Evolutionary conservation across 257 asterid species (phyloP).

Genomic region (Solanum neorickii): DNA sequence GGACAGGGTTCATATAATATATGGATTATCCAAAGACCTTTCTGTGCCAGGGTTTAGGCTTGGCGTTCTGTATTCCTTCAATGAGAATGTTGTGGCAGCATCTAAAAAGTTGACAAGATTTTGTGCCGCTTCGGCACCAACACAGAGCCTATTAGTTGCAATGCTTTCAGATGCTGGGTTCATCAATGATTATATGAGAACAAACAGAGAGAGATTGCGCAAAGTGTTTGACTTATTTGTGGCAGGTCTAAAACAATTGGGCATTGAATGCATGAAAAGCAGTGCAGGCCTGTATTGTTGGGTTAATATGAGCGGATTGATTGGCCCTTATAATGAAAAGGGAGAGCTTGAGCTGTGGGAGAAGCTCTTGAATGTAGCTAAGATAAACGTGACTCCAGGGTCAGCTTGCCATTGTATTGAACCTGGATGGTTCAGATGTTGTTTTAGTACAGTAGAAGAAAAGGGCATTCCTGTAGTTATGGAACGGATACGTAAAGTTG

Average conservation of each 20-base stretch:
- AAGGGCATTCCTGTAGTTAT: slow-evolving; percentile 60
- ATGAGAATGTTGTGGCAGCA: slow-evolving; percentile 71
- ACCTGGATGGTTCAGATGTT: slow-evolving; percentile 95
- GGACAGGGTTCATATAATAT: slow-evolving; percentile 80
- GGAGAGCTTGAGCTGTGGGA: slow-evolving; percentile 96
- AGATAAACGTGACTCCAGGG: slow-evolving; percentile 79
- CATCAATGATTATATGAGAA: slow-evolving; percentile 35
- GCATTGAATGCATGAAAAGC: slow-evolving; percentile 58
- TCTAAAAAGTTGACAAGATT: slow-evolving; percentile 69
- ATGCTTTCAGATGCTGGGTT: slow-evolving; percentile 76
- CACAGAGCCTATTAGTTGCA: slow-evolving; percentile 60
- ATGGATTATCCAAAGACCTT: slow-evolving; percentile 82
- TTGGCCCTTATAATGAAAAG: slow-evolving; percentile 62
- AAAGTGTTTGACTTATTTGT: slow-evolving; percentile 45
- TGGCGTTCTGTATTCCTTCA: slow-evolving; percentile 78
- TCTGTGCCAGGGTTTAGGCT: slow-evolving; percentile 84
- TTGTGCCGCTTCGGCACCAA: slow-evolving; percentile 76
- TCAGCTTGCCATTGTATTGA: slow-evolving; percentile 96
- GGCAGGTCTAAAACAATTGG: slow-evolving; percentile 46
- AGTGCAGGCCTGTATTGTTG: slow-evolving; percentile 81
- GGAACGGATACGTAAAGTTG: slow-evolving; percentile 52
- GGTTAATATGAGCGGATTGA: slow-evolving; percentile 88
- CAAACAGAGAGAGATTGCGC: slow-evolving; percentile 49
- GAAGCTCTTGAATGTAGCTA: slow-evolving; percentile 56
- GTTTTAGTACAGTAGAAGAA: slow-evolving; percentile 56